These are phyloP conservation scores for Oemleria cerasiformis DNA, from an alignment of 306 rosid genomes.

Conservation along the genomic window DNA sequence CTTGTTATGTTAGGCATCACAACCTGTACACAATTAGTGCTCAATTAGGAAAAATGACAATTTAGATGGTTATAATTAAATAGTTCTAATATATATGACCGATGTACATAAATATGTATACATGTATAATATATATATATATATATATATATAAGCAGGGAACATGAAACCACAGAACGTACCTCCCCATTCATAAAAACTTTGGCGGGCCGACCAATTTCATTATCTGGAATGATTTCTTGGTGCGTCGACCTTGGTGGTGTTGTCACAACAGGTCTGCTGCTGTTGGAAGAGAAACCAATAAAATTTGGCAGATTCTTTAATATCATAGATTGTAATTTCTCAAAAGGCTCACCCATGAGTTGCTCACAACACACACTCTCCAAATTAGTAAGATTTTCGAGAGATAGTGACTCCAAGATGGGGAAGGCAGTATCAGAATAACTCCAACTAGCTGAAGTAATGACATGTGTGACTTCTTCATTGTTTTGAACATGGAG, in stretches of 20 bases:
- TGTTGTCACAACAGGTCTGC: background rate
- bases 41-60: background rate
- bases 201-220: background rate
- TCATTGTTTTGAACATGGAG: constrained; percentile 35
- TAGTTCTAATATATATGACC: background rate
- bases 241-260: too few species aligned
- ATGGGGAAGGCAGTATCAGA: background rate
- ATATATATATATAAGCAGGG: too few species aligned
- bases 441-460: background rate
- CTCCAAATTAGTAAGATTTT: too few species aligned
- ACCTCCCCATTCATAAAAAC: background rate
- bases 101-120: too few species aligned
- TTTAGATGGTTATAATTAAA: too few species aligned
- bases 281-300: background rate
- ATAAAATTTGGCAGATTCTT: background rate
- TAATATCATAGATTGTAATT: background rate
- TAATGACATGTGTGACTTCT: constrained; percentile 22
- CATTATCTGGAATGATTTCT: background rate
- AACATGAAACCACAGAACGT: background rate
- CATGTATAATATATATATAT: too few species aligned
- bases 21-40: background rate
- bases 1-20: constrained; percentile 21
- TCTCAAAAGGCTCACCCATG: background rate
- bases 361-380: background rate
- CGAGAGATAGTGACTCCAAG: background rate